Percentiles rank a stretch among this genome's conserved stretches.
phyloP scores from a whole-genome alignment of 2,329 filamentous ascomycete species.

The Botrytis pseudocinerea region DNA sequence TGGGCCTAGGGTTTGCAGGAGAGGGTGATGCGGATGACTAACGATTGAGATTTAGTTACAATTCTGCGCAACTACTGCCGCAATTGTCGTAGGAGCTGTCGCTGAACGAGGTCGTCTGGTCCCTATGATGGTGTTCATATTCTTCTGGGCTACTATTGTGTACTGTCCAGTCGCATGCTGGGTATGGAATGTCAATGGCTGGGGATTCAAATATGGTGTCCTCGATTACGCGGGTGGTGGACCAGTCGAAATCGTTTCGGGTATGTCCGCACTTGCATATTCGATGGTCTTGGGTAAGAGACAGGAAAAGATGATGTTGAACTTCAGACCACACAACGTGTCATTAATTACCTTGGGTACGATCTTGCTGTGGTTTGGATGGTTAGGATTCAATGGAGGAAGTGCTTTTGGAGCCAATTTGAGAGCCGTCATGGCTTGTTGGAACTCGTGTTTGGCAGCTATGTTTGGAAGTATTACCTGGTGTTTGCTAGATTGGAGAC shows the following conservation, averaged over 20 bases:
- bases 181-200: constrained; percentile 94
- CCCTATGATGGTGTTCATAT: constrained; percentile 91
- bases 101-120: constrained; percentile 92
- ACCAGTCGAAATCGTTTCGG: constrained; percentile 95
- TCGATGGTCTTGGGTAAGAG: constrained; percentile 93
- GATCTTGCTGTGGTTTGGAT: constrained; percentile 95
- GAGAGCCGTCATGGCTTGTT: constrained; percentile 93
- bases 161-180: constrained; percentile 97
- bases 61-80: constrained; percentile 91
- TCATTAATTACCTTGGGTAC: constrained; percentile 95
- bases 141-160: constrained; percentile 94
- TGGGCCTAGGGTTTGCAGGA: not conserved
- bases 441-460: constrained; percentile 82
- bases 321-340: constrained; percentile 99
- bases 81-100: constrained; percentile 87
- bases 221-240: constrained; percentile 96
- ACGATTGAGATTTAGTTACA: constrained; percentile 67
- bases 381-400: constrained; percentile 98
- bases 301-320: constrained; percentile 99
- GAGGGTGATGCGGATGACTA: not conserved
- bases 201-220: constrained; percentile 87
- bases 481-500: constrained; percentile 92
- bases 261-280: constrained; percentile 90
- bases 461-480: constrained; percentile 91
- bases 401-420: constrained; percentile 93